These are phyloP conservation scores for Boletellus dicymbophilus DNA, from an alignment of 1,284 basidiomycete genomes.

Conservation along the genomic window DNA sequence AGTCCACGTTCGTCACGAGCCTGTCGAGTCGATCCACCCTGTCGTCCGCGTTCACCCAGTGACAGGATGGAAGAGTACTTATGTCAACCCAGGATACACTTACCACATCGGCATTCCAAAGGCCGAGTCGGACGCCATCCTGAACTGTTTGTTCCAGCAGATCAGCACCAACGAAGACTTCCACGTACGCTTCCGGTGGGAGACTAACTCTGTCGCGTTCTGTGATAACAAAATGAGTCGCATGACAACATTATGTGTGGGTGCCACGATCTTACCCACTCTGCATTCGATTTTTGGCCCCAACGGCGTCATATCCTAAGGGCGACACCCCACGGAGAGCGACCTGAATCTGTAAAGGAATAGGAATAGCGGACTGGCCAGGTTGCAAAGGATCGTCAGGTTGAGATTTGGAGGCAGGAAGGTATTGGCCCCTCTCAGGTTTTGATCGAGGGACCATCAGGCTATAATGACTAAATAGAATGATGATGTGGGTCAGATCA, in stretches of 20 bases:
- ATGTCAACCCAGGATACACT: slow-evolving; percentile 74
- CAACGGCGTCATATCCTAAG: slow-evolving; percentile 75
- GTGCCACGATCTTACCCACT: slow-evolving; percentile 48
- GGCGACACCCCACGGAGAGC: slow-evolving; percentile 81
- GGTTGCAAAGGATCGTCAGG: slow-evolving; percentile 62
- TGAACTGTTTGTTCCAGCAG: slow-evolving; percentile 71
- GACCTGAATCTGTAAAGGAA: slow-evolving; percentile 71
- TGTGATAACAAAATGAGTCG: slow-evolving; percentile 68
- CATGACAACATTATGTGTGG: background rate
- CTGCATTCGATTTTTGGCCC: slow-evolving; percentile 78
- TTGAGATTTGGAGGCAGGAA: slow-evolving; percentile 64
- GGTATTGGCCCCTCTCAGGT: slow-evolving; percentile 45
- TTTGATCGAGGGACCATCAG: slow-evolving; percentile 32
- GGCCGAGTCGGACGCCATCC: slow-evolving; percentile 73
- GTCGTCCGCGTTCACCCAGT: slow-evolving; percentile 77
- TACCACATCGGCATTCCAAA: slow-evolving; percentile 76
- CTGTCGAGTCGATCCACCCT: slow-evolving; percentile 70
- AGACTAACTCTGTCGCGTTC: slow-evolving; percentile 65
- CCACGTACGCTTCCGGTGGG: slow-evolving; percentile 75
- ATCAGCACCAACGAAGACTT: slow-evolving; percentile 69
- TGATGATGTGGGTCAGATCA: background rate
- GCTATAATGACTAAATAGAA: slow-evolving; percentile 57
- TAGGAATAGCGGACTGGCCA: slow-evolving; percentile 70
- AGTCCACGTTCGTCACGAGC: slow-evolving; percentile 61
- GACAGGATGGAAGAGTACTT: slow-evolving; percentile 81